Evolutionary conservation across 768 basidiomycete species (phyloP).

Genomic region (Gloeophyllum trabeum): DNA sequence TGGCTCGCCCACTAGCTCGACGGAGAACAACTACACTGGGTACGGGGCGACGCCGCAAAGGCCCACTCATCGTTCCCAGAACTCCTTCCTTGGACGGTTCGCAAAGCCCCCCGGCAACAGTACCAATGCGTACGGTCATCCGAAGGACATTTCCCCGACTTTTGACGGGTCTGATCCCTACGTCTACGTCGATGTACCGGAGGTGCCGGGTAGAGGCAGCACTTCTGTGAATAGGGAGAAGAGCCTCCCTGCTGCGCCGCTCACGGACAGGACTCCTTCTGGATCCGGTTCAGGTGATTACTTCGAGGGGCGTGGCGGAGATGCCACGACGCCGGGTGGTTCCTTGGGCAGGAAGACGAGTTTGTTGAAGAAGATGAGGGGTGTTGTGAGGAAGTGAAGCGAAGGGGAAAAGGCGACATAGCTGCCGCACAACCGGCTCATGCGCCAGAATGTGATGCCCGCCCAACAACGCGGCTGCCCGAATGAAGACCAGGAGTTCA

Average conservation of each 20-base stretch:
- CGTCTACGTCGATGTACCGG: conserved; percentile 57
- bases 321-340: conserved; percentile 13
- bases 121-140: conserved; percentile 10
- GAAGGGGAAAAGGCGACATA: no score
- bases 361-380: conserved; percentile 70
- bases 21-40: conserved; percentile 17
- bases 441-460: no score
- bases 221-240: conserved; percentile 34
- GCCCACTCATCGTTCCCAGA: conserved; percentile 62
- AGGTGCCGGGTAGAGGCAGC: conserved; percentile 22
- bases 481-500: no score
- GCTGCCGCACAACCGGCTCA: no score
- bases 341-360: conserved; percentile 65
- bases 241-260: conserved; percentile 34
- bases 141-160: conserved; percentile 19
- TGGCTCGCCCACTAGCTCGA: conserved; percentile 31
- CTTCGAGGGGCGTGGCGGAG: conserved; percentile 9
- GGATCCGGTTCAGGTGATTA: conserved; percentile 24
- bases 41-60: conserved; percentile 19
- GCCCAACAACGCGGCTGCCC: no score
- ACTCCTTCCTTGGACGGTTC: conserved; percentile 72
- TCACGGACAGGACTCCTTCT: conserved; percentile 13
- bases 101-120: conserved; percentile 22
- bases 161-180: conserved; percentile 24
- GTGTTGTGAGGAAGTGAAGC: no score